phyloP scores from a whole-genome alignment of 2,329 filamentous ascomycete genomes.

The Ophiostoma tasmaniense region DNA sequence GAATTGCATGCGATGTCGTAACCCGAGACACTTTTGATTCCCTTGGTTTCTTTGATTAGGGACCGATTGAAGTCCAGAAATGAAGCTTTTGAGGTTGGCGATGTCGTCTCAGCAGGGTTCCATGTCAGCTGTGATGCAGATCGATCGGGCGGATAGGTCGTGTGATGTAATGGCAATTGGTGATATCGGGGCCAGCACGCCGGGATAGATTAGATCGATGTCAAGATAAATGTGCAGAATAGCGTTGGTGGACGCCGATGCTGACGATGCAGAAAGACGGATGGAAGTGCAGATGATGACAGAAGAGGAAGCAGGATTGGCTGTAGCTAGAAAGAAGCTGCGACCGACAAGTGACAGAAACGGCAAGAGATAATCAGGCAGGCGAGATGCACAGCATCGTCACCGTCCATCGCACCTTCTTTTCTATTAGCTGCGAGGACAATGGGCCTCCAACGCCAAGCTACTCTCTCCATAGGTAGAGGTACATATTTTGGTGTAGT shows the following conservation, averaged over 20 bases:
- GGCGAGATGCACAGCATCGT: neutral
- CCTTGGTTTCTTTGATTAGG: too few species aligned
- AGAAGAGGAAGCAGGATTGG: neutral
- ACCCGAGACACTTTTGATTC: neutral
- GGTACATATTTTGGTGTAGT: neutral
- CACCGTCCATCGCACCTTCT: slow-evolving; percentile 8
- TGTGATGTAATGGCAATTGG: neutral
- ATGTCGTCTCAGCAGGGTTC: neutral
- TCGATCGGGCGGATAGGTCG: neutral
- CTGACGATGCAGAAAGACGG: neutral
- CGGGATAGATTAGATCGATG: neutral
- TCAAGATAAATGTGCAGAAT: neutral
- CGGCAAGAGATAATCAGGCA: neutral
- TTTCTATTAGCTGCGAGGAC: neutral
- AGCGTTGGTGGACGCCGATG: neutral
- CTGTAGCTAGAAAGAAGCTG: neutral
- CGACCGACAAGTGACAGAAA: neutral
- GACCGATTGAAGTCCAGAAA: neutral
- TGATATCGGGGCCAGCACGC: neutral
- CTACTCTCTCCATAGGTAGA: neutral
- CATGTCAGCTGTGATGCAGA: neutral
- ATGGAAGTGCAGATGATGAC: neutral
- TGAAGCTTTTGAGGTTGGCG: neutral
- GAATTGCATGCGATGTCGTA: neutral
- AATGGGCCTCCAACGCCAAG: slow-evolving; percentile 6